Evolutionary conservation across 257 asterid genomes (phyloP).

Genomic region (Nyctanthes arbortristis): DNA sequence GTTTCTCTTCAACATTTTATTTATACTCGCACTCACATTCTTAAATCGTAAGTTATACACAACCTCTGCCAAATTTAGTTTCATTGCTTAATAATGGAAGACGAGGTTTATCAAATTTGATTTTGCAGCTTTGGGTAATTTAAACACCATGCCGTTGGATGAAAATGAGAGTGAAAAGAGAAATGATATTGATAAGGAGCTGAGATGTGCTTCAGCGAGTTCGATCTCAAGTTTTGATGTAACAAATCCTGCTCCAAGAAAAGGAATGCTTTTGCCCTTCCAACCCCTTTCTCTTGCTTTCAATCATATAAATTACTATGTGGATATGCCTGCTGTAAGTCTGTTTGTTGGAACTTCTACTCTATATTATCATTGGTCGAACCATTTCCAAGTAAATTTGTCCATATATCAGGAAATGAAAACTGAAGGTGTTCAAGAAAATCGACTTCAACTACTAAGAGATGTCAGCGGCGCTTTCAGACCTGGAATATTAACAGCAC

Average conservation of each 20-base stretch:
- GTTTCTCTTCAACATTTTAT: constrained; percentile 42
- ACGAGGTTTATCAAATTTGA: not conserved
- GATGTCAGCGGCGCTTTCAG: constrained; percentile 57
- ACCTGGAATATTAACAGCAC: constrained; percentile 66
- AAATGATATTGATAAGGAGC: constrained; percentile 13
- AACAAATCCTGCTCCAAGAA: constrained; percentile 25
- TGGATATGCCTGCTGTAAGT: constrained; percentile 56
- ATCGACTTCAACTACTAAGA: constrained; percentile 50
- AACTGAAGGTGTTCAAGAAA: constrained; percentile 40
- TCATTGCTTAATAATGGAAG: not conserved
- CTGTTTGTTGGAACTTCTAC: not conserved
- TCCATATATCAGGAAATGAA: constrained; percentile 52
- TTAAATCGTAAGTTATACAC: constrained; percentile 50
- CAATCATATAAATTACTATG: constrained; percentile 45
- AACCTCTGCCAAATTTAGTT: not conserved
- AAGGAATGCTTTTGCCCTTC: constrained; percentile 55
- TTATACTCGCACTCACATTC: constrained; percentile 47
- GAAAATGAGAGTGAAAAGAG: constrained; percentile 26
- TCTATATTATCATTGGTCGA: too few species aligned
- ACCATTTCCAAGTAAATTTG: too few species aligned
- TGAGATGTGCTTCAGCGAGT: constrained; percentile 1
- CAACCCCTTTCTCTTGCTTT: constrained; percentile 52
- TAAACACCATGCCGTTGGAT: constrained; percentile 28
- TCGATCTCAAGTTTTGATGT: not conserved
- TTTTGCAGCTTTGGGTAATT: constrained; percentile 38